A percentile compares a stretch with the other conserved stretches of the same genome.
phyloP scores from a whole-genome alignment of 2,329 filamentous ascomycete species.

The Canariomyces notabilis region DNA sequence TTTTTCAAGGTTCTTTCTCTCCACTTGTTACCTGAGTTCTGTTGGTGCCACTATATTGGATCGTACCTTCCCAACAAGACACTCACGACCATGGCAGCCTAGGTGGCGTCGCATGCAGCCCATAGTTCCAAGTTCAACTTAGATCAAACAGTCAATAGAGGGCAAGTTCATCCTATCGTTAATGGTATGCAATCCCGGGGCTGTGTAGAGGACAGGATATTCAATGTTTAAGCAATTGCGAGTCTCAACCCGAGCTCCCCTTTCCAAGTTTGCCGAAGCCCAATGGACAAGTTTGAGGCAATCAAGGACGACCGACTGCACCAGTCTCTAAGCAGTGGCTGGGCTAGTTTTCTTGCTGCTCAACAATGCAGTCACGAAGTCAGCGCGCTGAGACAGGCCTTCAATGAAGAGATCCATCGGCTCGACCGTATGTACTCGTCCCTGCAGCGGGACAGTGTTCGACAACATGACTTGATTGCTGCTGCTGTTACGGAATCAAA shows the following conservation, averaged over 20 bases:
- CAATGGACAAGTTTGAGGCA: slow-evolving; percentile 14
- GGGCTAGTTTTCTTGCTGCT: slow-evolving; percentile 21
- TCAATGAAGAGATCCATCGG: slow-evolving; percentile 16
- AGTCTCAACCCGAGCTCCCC: neutral
- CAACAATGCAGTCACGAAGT: slow-evolving; percentile 21
- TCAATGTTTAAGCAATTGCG: neutral
- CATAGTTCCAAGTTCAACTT: too few species aligned
- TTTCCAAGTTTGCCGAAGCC: neutral
- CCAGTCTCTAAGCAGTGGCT: slow-evolving; percentile 17
- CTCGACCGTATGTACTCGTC: slow-evolving; percentile 12
- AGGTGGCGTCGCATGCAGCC: too few species aligned
- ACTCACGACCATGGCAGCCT: too few species aligned
- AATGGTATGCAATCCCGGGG: too few species aligned
- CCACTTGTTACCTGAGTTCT: too few species aligned
- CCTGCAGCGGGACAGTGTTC: slow-evolving; percentile 11
- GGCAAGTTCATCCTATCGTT: too few species aligned
- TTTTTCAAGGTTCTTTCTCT: too few species aligned
- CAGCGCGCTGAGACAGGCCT: slow-evolving; percentile 9
- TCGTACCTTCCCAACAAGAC: too few species aligned
- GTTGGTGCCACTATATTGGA: too few species aligned
- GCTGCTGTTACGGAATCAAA: slow-evolving; percentile 12
- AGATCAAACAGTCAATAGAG: too few species aligned
- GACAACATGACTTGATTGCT: slow-evolving; percentile 12
- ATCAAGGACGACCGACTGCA: slow-evolving; percentile 14
- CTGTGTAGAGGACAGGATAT: too few species aligned